Evolutionary conservation across 1,284 basidiomycete genomes (phyloP).

Genomic region (Irpex sp.): DNA sequence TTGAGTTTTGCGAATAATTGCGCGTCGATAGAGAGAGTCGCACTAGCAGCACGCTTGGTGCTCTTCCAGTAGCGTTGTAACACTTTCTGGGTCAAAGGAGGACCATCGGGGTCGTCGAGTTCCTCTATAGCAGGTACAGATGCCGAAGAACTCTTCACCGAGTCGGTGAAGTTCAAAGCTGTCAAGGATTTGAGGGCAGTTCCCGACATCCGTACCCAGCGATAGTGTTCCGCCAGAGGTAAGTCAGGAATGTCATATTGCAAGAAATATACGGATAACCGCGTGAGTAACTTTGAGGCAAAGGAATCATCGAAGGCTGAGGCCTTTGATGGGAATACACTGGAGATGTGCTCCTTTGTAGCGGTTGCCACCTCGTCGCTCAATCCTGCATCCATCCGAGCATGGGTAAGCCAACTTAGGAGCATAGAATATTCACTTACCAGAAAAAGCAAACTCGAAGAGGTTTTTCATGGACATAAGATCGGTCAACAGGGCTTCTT

Average conservation of each 20-base stretch:
- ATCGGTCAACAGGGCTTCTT: not conserved
- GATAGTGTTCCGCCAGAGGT: too few relatives aligned
- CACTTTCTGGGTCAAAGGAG: not conserved
- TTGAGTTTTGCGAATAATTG: slow-evolving; percentile 25
- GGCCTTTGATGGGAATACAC: slow-evolving; percentile 5
- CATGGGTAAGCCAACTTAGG: too few relatives aligned
- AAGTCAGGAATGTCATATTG: not conserved
- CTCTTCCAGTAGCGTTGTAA: slow-evolving; percentile 7
- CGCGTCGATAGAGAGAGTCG: slow-evolving; percentile 16
- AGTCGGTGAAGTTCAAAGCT: too few relatives aligned
- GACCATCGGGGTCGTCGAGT: too few relatives aligned
- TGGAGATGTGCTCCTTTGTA: not conserved
- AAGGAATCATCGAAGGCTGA: slow-evolving; percentile 7
- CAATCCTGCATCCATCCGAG: not conserved
- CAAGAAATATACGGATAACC: not conserved
- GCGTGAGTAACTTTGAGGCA: not conserved
- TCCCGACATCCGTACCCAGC: too few relatives aligned
- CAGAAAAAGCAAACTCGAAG: not conserved
- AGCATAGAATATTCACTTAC: too few relatives aligned
- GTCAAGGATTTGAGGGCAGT: too few relatives aligned
- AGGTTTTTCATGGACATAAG: not conserved
- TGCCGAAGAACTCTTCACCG: too few relatives aligned
- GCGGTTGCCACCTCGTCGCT: not conserved
- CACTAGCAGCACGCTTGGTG: slow-evolving; percentile 1
- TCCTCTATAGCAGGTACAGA: too few relatives aligned